Evolutionary conservation across 2,329 filamentous ascomycete genomes (phyloP).

Genomic region (Diaporthe longicolla): DNA sequence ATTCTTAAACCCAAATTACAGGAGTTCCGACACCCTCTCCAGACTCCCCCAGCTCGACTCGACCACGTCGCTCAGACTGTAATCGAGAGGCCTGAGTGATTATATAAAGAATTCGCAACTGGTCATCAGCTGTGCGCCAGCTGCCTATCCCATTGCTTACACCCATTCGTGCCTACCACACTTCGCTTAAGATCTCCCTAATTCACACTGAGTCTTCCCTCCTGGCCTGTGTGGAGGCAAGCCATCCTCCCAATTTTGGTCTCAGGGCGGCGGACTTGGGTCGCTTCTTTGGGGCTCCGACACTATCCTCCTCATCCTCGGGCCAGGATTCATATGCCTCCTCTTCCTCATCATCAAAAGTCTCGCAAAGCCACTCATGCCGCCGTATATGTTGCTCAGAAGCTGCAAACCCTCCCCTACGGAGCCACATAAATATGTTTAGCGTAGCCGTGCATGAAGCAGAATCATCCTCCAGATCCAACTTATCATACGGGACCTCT

Average conservation of each 20-base stretch:
- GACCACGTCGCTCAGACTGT: too few species aligned
- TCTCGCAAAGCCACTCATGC: conserved; percentile 24
- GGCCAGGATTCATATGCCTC: neutral
- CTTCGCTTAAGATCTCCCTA: neutral
- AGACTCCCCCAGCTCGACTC: too few species aligned
- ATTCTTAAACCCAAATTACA: too few species aligned
- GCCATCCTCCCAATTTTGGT: neutral
- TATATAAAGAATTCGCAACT: too few species aligned
- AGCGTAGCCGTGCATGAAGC: conserved; percentile 24
- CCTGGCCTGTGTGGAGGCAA: neutral
- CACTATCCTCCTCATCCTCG: neutral
- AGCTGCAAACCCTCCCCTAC: neutral
- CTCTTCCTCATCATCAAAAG: conserved; percentile 10
- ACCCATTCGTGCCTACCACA: too few species aligned
- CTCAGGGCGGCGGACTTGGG: conserved; percentile 1
- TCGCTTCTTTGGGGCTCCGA: neutral
- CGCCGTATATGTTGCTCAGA: conserved; percentile 22
- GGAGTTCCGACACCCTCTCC: too few species aligned
- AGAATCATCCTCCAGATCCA: neutral
- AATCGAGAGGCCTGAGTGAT: too few species aligned
- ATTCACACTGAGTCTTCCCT: neutral
- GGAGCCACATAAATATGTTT: conserved; percentile 9
- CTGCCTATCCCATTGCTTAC: too few species aligned
- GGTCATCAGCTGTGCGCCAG: too few species aligned
- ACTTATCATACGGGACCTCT: conserved; percentile 10